These are phyloP conservation scores for Colletotrichum acutatum DNA, from an alignment of 2,329 filamentous ascomycete species.

Conservation along the genomic window DNA sequence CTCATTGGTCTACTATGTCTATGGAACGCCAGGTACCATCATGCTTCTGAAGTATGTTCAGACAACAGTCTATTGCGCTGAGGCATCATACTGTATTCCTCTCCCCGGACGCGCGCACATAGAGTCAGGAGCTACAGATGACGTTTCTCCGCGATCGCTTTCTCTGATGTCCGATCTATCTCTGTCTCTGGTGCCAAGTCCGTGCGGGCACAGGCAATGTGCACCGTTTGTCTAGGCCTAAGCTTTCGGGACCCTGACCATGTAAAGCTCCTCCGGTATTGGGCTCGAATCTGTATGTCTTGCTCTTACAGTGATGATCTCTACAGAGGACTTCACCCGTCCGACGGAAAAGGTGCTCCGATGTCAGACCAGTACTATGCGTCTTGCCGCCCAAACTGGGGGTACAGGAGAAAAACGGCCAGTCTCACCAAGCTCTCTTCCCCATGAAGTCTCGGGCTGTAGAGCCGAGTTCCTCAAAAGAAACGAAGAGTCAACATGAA, in stretches of 20 bases:
- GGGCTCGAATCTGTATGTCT: slow-evolving; percentile 11
- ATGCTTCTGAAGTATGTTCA: neutral
- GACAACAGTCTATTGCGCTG: neutral
- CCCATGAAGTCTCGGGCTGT: neutral
- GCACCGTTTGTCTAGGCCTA: neutral
- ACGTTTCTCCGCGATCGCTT: neutral
- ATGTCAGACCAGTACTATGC: neutral
- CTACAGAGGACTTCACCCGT: neutral
- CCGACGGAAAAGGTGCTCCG: neutral
- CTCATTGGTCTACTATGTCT: neutral
- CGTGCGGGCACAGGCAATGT: neutral
- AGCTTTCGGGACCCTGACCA: neutral
- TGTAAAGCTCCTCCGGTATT: neutral
- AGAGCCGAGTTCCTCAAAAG: neutral
- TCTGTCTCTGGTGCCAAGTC: slow-evolving; percentile 1
- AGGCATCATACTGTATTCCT: neutral
- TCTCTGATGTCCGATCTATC: neutral
- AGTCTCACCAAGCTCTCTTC: neutral
- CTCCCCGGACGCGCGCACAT: neutral
- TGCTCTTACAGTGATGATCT: slow-evolving; percentile 9
- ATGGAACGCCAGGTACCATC: neutral
- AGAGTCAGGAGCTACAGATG: neutral
- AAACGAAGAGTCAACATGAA: neutral
- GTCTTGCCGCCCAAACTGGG: neutral
- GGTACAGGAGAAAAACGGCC: neutral